Base-by-base conservation (phyloP, 345 rosid genomes). In the Crucihimalaya himalaica region DNA sequence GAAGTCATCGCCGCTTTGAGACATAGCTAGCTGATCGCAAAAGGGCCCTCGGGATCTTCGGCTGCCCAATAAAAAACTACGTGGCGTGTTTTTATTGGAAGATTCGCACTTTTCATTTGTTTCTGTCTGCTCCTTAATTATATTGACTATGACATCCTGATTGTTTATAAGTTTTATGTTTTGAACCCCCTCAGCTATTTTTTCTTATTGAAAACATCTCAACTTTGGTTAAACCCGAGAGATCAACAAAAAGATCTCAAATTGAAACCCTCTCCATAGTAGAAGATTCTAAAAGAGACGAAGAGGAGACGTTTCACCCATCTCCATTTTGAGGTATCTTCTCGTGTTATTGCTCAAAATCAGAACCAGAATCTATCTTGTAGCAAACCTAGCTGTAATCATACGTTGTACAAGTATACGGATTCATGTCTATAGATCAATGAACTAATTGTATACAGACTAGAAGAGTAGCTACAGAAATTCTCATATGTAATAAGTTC, bases 1-100 rank as follows among this genome's bases (percentile, higher is more conserved):
- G 58, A 91, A 89, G 77, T 88, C 93, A 13, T 71, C 71, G 70
- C 48, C 53, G 35, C 42, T 53, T 55, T 77, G 34, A 52, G 81
- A 79, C 81, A 73, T 78, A 37, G 66, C 54, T 78, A 37, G 66
- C 54, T 53, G 72, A 55, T 67, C 50, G 47, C 57, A 40, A n/a
- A 16, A 66, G 66, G 58, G 23, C 66, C 59, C 70, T 77, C 59
- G 72, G 67, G 79, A 59, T 68, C 63, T 54, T 48, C 69, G 16
- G 7, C 34, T 34, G 34, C 35, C 19, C 1, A 13, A 4, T 8
- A 1, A 14, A 14, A 11, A 15, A 4, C 25, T 60, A 66, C 78
- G 71, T 66, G 78, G 72, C 78, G 25, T 0, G 0, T 52, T 63
- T 15, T 29, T 42, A 53, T 53, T 65, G 78, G 78, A 37, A 23